These are phyloP conservation scores for Phaeotremella skinneri DNA, from an alignment of 768 basidiomycete species.

Conservation along the genomic window DNA sequence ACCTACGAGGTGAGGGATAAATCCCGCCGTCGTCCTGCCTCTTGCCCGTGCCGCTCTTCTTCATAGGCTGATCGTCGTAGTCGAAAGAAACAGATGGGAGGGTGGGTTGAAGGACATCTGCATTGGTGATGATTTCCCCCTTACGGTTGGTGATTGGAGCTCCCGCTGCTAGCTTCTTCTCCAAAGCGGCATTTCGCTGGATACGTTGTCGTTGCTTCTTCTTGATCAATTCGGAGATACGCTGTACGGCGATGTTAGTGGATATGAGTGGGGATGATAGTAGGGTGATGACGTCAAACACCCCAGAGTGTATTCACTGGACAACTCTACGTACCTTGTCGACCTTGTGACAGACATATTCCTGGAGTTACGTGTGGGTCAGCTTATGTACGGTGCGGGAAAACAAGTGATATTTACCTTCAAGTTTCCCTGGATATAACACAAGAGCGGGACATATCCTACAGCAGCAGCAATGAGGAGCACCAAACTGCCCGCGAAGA, in stretches of 20 bases:
- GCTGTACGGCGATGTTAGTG: slow-evolving; percentile 56
- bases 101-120: slow-evolving; percentile 86
- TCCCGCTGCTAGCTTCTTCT: slow-evolving; percentile 85
- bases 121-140: slow-evolving; percentile 68
- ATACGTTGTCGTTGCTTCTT: slow-evolving; percentile 83
- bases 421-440: slow-evolving; percentile 93
- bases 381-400: background rate
- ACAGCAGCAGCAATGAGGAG: slow-evolving; percentile 79
- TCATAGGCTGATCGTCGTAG: slow-evolving; percentile 58
- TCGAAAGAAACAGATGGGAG: slow-evolving; percentile 87
- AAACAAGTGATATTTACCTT: slow-evolving; percentile 64
- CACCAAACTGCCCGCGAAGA: slow-evolving; percentile 80
- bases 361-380: slow-evolving; percentile 55
- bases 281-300: too few species aligned
- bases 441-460: slow-evolving; percentile 88
- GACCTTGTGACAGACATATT: slow-evolving; percentile 98
- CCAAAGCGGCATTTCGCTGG: slow-evolving; percentile 72
- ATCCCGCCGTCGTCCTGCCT: slow-evolving; percentile 4
- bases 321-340: slow-evolving; percentile 84
- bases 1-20: slow-evolving; percentile 10
- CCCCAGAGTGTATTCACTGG: too few species aligned
- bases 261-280: too few species aligned
- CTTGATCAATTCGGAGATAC: slow-evolving; percentile 89
- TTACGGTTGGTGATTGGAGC: slow-evolving; percentile 91
- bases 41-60: slow-evolving; percentile 14